phyloP scores from a whole-genome alignment of 2,329 filamentous ascomycete species.

The Alternaria triticina region DNA sequence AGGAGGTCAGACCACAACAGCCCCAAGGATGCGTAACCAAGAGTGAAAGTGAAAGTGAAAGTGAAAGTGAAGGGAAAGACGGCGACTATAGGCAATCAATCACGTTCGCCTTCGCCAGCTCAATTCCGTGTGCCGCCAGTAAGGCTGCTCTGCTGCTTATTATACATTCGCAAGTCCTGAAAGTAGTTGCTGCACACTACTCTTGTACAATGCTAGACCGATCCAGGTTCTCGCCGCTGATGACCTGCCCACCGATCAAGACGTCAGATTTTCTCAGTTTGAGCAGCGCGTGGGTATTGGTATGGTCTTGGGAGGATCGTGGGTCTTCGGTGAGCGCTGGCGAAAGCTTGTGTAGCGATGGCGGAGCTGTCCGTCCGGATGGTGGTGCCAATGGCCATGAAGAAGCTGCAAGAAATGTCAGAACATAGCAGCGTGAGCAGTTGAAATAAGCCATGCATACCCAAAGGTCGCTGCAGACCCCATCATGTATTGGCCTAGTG shows the following conservation, averaged over 20 bases:
- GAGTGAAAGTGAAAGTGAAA: background rate
- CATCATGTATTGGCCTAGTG: constrained; percentile 94
- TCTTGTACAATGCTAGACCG: constrained; percentile 24
- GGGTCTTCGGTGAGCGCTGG: constrained; percentile 71
- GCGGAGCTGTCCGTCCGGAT: constrained; percentile 90
- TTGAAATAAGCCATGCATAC: constrained; percentile 58
- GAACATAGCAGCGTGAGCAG: background rate
- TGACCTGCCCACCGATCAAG: too few species aligned
- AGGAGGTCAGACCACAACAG: background rate
- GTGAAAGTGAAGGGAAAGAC: constrained; percentile 5
- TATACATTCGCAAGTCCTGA: constrained; percentile 19
- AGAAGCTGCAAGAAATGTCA: constrained; percentile 67
- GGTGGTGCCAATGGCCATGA: constrained; percentile 98
- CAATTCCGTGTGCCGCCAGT: background rate
- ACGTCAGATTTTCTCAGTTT: constrained; percentile 39
- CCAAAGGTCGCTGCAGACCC: constrained; percentile 95
- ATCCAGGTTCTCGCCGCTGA: constrained; percentile 1
- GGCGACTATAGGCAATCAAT: background rate
- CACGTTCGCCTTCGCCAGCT: background rate
- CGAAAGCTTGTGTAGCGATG: constrained; percentile 76
- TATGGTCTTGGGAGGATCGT: constrained; percentile 65
- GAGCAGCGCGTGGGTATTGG: constrained; percentile 33
- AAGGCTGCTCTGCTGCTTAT: constrained; percentile 1
- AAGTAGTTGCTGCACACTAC: constrained; percentile 4
- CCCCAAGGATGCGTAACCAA: background rate